Base-by-base conservation (phyloP, 352 stramenopile species). In the Phytophthora agathidicida region DNA sequence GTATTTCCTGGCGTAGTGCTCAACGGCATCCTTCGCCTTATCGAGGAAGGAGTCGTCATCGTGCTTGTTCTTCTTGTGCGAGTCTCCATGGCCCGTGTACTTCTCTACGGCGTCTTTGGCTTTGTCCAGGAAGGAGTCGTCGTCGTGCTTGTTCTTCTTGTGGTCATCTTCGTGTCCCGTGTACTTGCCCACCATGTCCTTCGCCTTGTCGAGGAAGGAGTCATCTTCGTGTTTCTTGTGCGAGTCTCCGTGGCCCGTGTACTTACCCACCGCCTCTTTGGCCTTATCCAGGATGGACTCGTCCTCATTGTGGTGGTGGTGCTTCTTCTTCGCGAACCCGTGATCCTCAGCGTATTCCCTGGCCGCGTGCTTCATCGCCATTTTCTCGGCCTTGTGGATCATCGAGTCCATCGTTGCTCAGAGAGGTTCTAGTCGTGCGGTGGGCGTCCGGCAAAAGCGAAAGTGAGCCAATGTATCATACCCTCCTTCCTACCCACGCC, bases 101-200 rank as follows among this genome's bases (percentile, higher is more conserved):
- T 60, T 55, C 26, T 57, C 45, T 1, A 64, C 39, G 1, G 36
- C 31, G 2, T 68, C 57, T 32, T 71, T 71, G 8, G 49, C 56
- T 23, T 71, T 56, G 44, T 71, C 49, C 37, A 57, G n/a, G 36
- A 71, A 48, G 5, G 63, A 68, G 5, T 71, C 44, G 14, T 63
- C 61, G 0, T 68, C 41, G n/a, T n/a, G n/a, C 24, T 66, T 33
- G 16, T 60, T 23, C 38, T 50, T 65, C 14, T 33, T 56, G 52
- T 61, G 52, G 16, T 52, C 53, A 20, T 69, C 60, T 8, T 46
- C 45, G 22, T 60, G 60, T 8, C 61, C 57, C 31, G 46, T 66
- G 39, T 54, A 48, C 39, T 70, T 65, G n/a, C 50, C 37, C 16
- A 66, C 49, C 1, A 20, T 19, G 1, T 72, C 63, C 9, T 68